Evolutionary conservation across 2,329 filamentous ascomycete species (phyloP).

Genomic region (Cadophora sp.): DNA sequence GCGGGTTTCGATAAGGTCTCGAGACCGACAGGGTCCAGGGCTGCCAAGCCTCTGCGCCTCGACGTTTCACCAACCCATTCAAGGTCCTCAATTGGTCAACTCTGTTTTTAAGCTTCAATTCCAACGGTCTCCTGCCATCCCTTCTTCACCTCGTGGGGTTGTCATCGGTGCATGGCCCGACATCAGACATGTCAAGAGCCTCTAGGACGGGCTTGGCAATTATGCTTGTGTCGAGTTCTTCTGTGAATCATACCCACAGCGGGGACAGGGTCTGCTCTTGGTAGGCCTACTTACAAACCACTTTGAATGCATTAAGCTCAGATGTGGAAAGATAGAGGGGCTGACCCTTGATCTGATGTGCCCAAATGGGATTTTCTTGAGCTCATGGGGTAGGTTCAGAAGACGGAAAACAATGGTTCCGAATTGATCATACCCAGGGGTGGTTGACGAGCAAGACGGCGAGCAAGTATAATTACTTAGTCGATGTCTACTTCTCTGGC

Average conservation of each 20-base stretch:
- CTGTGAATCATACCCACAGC: neutral
- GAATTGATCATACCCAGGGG: constrained; percentile 27
- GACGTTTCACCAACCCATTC: constrained; percentile 24
- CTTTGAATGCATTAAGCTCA: constrained; percentile 34
- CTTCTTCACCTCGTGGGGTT: constrained; percentile 23
- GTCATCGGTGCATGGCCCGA: constrained; percentile 32
- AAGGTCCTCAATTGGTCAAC: constrained; percentile 33
- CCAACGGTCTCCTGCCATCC: constrained; percentile 32
- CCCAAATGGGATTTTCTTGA: constrained; percentile 29
- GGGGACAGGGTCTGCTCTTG: constrained; percentile 5
- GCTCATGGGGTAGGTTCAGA: constrained; percentile 28
- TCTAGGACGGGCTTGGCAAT: constrained; percentile 27
- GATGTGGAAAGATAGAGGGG: constrained; percentile 20
- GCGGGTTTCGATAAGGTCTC: constrained; percentile 39
- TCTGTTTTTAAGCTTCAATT: constrained; percentile 32
- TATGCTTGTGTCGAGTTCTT: constrained; percentile 23
- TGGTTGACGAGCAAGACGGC: constrained; percentile 16
- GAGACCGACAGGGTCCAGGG: constrained; percentile 29
- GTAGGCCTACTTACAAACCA: constrained; percentile 21
- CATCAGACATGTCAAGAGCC: constrained; percentile 33
- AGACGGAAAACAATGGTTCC: constrained; percentile 38
- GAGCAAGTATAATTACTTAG: constrained; percentile 34
- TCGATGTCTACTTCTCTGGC: constrained; percentile 16
- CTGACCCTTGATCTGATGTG: constrained; percentile 24
- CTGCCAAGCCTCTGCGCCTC: constrained; percentile 30